Conservation (phyloP, 441 rosid genomes). For the Euphorbia celastroides region DNA sequence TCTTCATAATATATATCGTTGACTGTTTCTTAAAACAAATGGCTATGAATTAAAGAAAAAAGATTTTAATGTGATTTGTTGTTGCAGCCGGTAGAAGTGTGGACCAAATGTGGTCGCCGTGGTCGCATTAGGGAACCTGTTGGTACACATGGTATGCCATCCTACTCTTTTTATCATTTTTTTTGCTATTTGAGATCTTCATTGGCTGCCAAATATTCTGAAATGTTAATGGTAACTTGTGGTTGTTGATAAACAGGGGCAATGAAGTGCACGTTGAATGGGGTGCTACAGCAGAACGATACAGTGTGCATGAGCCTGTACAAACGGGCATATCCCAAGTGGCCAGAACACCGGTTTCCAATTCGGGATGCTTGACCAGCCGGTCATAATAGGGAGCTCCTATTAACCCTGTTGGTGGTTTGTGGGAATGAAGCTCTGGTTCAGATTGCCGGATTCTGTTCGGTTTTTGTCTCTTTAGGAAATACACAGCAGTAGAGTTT, state of each 20-base stretch:
- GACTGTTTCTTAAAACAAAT: too few species aligned
- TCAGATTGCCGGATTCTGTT: slow-evolving; percentile 41
- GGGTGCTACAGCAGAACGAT: slow-evolving; percentile 84
- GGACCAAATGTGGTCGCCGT: slow-evolving; percentile 78
- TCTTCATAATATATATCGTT: too few species aligned
- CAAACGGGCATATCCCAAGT: slow-evolving; percentile 88
- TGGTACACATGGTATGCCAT: slow-evolving; percentile 74
- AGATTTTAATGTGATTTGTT: too few species aligned
- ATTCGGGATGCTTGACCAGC: slow-evolving; percentile 40
- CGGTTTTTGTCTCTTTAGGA: slow-evolving; percentile 20
- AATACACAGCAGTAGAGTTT: too few species aligned
- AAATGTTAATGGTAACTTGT: not conserved
- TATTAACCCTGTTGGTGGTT: slow-evolving; percentile 13
- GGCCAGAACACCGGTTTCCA: slow-evolving; percentile 75
- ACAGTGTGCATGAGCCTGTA: slow-evolving; percentile 81
- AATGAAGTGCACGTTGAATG: slow-evolving; percentile 81
- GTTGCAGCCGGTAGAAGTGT: slow-evolving; percentile 89
- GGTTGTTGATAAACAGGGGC: slow-evolving; percentile 57
- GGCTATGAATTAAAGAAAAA: too few species aligned
- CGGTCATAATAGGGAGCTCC: slow-evolving; percentile 1
- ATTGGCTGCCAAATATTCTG: not conserved
- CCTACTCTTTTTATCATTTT: not conserved
- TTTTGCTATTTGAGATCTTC: too few species aligned
- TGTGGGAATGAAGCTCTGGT: slow-evolving; percentile 81
- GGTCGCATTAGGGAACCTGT: slow-evolving; percentile 93